Evolutionary conservation across 192 early-diverging fungal genomes (phyloP), one percentile per base, ranked within the genome.

Genomic region (Spinellus fusiger): DNA sequence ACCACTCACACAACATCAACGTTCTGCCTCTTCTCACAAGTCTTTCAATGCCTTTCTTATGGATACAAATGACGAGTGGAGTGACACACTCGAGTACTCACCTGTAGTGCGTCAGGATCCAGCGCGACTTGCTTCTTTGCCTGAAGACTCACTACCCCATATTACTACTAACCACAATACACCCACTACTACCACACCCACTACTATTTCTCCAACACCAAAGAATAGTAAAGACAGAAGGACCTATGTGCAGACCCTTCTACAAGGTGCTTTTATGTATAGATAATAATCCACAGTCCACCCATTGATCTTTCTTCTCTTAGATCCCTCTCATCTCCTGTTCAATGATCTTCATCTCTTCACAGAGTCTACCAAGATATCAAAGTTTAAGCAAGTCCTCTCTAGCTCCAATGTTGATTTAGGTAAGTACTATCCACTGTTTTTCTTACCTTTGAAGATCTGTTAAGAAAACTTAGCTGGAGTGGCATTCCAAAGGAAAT

Each of bases 391-490:
- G 22, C 69, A 81, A 25, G 64, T 80, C 18, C 53, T 84, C 1
- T 64, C 73, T 4, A 65, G 59, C 28, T 62, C 85, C 7, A 88
- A 90, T 58, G 77, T 91, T 2, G 89, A 93, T 74, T 59, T 91
- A n/a, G 83, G 75, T 69, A 68, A 73, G 51, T 52, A 29, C 2
- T n/a, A n/a, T n/a, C n/a, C n/a, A n/a, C n/a, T n/a, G n/a, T n/a
- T n/a, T n/a, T n/a, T n/a, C n/a, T n/a, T n/a, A n/a, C n/a, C n/a
- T n/a, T n/a, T n/a, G n/a, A n/a, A n/a, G n/a, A n/a, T n/a, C n/a
- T n/a, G n/a, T n/a, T 98, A 23, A 82, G 89, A 26, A 85, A 87
- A 66, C 76, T 96, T 23, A 88, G 89, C 76, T 99, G 96, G 96
- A 84, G 87, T 31, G 96, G 96, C 0, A 90, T 99, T 27, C 95